Evolutionary conservation across 768 basidiomycete species (phyloP), one percentile per base, ranked within the genome.

Genomic region (Naganishia vaughanmartiniae): DNA sequence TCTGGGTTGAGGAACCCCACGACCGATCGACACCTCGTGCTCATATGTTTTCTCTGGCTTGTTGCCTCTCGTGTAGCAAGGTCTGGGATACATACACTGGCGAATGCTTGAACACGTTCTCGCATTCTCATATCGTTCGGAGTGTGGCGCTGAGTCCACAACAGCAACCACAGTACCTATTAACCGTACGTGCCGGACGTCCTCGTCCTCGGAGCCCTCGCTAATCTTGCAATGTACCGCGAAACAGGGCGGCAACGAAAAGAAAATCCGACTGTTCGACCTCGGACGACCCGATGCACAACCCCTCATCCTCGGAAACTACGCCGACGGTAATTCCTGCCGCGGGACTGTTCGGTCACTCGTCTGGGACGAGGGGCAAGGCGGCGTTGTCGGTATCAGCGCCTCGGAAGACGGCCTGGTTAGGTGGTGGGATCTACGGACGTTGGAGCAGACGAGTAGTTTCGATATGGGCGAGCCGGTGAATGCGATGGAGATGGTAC

Each of bases 391-490:
- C 48, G 80, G 80, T 6, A 91, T 95, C 63, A 90, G 89, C 54
- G 93, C 92, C 34, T 92, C 90, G 4, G 96, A 98, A 76, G 96
- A 98, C 82, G 89, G 93, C 24, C 81, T 87, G 66, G 86, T 99
- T 82, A 92, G 94, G 92, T 97, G 93, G 93, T 99, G 95, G 95
- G 95, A 98, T 83, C 83, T 95, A 42, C 86, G 92, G 72, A 90
- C 90, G 36, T 86, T 89, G 65, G 84, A 86, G 70, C 82, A 90
- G 70, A 88, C 88, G 31, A 90, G 88, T 51, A 86, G 85, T 51
- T 83, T 93, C 69, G 84, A 85, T 7, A 90, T 93, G 76, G 86
- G 89, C 4, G 87, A 87, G 69, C 87, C 93, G 24, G 89, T 98
- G 77, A 90, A 91, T 12, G 93, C 92, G 51, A 93, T 99, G 92